Percentiles rank a stretch among this genome's conserved stretches.
Conservation (phyloP, 306 rosid species). For the Dryas alaskensis region DNA sequence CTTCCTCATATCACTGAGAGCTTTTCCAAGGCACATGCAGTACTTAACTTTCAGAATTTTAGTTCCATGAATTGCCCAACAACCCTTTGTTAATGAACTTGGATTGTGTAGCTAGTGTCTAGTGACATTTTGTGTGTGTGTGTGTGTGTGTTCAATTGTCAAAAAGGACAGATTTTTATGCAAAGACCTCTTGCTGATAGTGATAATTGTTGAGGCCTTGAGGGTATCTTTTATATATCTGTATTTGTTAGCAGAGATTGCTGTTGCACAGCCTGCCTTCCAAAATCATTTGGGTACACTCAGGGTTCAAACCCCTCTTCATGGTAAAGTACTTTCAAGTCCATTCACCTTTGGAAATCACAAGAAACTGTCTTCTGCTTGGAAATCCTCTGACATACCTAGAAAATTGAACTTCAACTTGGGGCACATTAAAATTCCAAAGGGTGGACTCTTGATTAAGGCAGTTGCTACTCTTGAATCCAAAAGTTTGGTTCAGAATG, state of each 20-base stretch:
- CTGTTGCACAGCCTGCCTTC: slow-evolving; percentile 65
- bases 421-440: slow-evolving; percentile 26
- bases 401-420: slow-evolving; percentile 29
- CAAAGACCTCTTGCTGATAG: background rate
- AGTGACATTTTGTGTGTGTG: background rate
- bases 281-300: slow-evolving; percentile 38
- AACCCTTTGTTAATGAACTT: background rate
- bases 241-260: slow-evolving; percentile 52
- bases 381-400: slow-evolving; percentile 39
- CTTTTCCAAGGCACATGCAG: background rate
- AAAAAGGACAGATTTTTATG: background rate
- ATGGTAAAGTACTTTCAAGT: slow-evolving; percentile 37
- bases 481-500: slow-evolving; percentile 34
- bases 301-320: slow-evolving; percentile 37
- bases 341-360: slow-evolving; percentile 37
- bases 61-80: background rate
- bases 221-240: background rate
- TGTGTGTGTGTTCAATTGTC: background rate
- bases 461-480: slow-evolving; percentile 79
- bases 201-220: slow-evolving; percentile 1
- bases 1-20: background rate
- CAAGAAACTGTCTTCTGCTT: slow-evolving; percentile 34
- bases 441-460: slow-evolving; percentile 39
- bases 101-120: background rate
- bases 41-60: background rate